These are phyloP conservation scores for Ophiostoma montium DNA, from an alignment of 2,329 filamentous ascomycete genomes.

Conservation along the genomic window DNA sequence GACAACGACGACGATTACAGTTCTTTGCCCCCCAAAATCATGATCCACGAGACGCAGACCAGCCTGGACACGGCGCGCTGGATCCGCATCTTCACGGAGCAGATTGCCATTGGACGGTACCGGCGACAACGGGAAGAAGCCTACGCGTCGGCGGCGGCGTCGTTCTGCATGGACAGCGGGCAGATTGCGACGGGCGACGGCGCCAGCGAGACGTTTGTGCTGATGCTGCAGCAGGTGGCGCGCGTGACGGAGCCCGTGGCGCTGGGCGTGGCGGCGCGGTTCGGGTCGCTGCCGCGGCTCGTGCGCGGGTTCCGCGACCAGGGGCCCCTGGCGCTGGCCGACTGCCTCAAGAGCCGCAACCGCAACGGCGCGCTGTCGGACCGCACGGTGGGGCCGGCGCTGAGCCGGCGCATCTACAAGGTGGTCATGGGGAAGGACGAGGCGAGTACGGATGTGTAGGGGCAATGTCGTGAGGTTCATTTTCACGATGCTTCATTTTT, in stretches of 20 bases:
- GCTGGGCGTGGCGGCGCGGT: slow-evolving; percentile 51
- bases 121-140: slow-evolving; percentile 34
- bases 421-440: slow-evolving; percentile 46
- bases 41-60: slow-evolving; percentile 55
- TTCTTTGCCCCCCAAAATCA: too few relatives aligned
- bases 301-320: slow-evolving; percentile 41
- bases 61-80: slow-evolving; percentile 55
- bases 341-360: slow-evolving; percentile 43
- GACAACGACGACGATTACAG: neutral
- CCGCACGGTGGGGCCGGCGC: slow-evolving; percentile 38
- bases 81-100: slow-evolving; percentile 61
- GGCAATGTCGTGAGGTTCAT: neutral
- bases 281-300: slow-evolving; percentile 41
- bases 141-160: slow-evolving; percentile 37
- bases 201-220: slow-evolving; percentile 50
- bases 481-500: too few relatives aligned
- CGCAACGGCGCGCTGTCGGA: slow-evolving; percentile 42
- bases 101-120: slow-evolving; percentile 65
- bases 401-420: slow-evolving; percentile 44
- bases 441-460: slow-evolving; percentile 37
- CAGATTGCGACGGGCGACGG: slow-evolving; percentile 60
- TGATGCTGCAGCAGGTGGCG: slow-evolving; percentile 63
- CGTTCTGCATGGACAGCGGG: slow-evolving; percentile 67
- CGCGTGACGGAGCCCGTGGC: slow-evolving; percentile 61
- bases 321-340: slow-evolving; percentile 49